phyloP scores from a whole-genome alignment of 2,329 filamentous ascomycete species.

The Cordyceps pruinosa region DNA sequence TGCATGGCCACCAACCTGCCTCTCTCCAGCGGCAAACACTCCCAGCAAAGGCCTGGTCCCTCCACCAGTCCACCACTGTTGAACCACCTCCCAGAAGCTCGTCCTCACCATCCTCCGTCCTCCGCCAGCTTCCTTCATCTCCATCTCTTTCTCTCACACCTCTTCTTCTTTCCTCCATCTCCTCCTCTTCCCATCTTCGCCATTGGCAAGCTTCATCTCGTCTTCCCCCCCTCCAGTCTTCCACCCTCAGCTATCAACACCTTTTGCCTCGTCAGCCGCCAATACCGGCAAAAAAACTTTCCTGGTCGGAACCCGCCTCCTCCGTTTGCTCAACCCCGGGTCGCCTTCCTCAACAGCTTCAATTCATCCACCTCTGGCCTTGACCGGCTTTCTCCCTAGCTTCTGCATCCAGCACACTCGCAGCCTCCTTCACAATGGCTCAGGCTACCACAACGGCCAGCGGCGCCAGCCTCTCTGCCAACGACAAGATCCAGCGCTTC shows the following conservation, averaged over 20 bases:
- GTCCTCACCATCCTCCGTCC: conserved; percentile 8
- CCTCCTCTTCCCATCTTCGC: conserved; percentile 12
- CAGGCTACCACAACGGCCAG: conserved; percentile 39
- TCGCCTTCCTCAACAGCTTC: conserved; percentile 8
- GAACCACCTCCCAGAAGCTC: conserved; percentile 6
- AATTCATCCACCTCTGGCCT: conserved; percentile 12
- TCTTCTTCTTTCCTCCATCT: conserved; percentile 15
- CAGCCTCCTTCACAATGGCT: conserved; percentile 43
- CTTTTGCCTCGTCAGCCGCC: neutral
- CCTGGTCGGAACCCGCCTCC: conserved; percentile 8
- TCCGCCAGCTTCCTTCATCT: conserved; percentile 12
- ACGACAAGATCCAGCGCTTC: conserved; percentile 99
- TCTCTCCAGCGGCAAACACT: conserved; percentile 6
- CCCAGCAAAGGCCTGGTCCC: conserved; percentile 9
- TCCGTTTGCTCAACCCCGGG: conserved; percentile 10
- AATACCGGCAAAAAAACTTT: conserved; percentile 7
- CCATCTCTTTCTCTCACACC: conserved; percentile 12
- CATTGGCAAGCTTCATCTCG: conserved; percentile 7
- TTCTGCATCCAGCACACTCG: conserved; percentile 12
- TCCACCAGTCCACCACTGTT: no score
- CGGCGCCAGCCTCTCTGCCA: conserved; percentile 61
- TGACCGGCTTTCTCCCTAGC: conserved; percentile 11
- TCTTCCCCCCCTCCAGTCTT: neutral
- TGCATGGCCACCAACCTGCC: neutral
- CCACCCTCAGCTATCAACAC: neutral